Evolutionary conservation across 805 yeast genomes (phyloP).

Genomic region (Debaryomyces hansenii): DNA sequence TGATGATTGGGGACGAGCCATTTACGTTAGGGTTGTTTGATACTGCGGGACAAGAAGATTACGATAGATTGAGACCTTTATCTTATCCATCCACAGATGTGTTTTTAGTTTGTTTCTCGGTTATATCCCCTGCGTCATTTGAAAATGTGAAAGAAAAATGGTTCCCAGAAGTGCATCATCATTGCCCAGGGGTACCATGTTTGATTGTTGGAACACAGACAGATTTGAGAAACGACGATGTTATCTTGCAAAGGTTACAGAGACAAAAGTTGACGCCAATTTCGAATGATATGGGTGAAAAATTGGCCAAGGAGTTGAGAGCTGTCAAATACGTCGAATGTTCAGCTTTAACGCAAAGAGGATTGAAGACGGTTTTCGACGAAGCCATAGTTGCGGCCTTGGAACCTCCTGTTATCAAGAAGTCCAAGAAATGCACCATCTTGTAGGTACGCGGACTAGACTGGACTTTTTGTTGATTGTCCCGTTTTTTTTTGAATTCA

Average conservation of each 20-base stretch:
- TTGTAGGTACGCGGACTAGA: constrained; percentile 42
- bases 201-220: constrained; percentile 96
- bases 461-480: no score
- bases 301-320: constrained; percentile 87
- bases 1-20: constrained; percentile 97
- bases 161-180: constrained; percentile 96
- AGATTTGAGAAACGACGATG: constrained; percentile 91
- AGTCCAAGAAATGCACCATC: constrained; percentile 81
- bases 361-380: constrained; percentile 96
- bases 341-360: constrained; percentile 95
- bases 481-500: no score
- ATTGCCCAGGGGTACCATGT: constrained; percentile 98
- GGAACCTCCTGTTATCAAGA: constrained; percentile 90
- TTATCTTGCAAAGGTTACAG: constrained; percentile 82
- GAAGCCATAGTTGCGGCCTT: constrained; percentile 98
- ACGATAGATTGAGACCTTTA: constrained; percentile 94
- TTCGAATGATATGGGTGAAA: constrained; percentile 83
- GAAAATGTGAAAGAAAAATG: constrained; percentile 98
- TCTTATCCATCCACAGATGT: constrained; percentile 98
- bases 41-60: constrained; percentile 99
- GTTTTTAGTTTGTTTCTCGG: constrained; percentile 92
- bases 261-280: constrained; percentile 90
- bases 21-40: constrained; percentile 96
- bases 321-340: constrained; percentile 98
- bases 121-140: constrained; percentile 94